Evolutionary conservation across 139 green algal genomes (phyloP).

Genomic region (Coccomyxa sp.): DNA sequence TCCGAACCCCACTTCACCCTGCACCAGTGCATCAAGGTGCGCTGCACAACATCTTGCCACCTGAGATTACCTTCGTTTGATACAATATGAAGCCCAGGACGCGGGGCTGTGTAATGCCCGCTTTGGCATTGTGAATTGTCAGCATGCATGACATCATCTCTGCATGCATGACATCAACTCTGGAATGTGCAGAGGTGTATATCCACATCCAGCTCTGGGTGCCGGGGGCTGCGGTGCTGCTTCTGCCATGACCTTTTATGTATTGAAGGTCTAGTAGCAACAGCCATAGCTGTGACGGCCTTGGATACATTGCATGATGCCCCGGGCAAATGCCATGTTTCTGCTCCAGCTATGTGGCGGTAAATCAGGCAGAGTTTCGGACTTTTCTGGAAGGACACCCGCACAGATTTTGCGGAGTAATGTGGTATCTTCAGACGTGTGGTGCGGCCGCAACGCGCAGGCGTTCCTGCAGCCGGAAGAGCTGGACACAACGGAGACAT

Average conservation of each 20-base stretch:
- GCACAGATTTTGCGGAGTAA: neutral
- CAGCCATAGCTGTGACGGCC: neutral
- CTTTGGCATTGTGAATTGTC: no score
- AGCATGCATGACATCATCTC: no score
- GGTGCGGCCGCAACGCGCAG: slow-evolving; percentile 10
- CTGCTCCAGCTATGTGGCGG: neutral
- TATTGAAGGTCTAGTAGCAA: neutral
- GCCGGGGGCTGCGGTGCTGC: no score
- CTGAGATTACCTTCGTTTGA: neutral
- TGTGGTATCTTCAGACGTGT: neutral
- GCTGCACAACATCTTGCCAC: neutral
- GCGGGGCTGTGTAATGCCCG: no score
- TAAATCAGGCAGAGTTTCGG: neutral
- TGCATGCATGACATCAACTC: no score
- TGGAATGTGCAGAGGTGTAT: no score
- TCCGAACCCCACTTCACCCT: neutral
- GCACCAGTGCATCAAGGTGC: neutral
- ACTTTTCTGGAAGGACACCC: neutral
- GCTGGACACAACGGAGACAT: slow-evolving; percentile 68
- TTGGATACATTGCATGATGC: neutral
- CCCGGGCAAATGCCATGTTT: neutral
- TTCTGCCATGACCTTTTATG: no score
- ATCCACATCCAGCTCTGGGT: no score
- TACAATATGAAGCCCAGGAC: no score
- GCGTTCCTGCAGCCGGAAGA: slow-evolving; percentile 75